Base-by-base conservation (phyloP, 805 yeast species). In the Torulaspora maleeae region DNA sequence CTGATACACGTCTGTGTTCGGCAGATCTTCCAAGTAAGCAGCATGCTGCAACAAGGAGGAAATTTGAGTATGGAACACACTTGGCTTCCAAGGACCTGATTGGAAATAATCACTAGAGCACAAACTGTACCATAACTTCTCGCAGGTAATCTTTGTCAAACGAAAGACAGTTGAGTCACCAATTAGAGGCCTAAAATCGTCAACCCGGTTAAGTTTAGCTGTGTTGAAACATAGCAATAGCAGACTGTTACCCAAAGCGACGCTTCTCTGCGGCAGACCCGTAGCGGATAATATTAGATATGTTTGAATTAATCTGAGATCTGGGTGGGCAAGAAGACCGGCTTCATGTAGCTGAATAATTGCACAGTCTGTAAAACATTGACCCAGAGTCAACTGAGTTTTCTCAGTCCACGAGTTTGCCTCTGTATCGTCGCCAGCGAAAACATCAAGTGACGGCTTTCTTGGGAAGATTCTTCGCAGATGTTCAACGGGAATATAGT, bases 121-220 rank as follows among this genome's bases (percentile, higher is more conserved):
- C 19, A 64, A 29, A 6, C 56, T 49, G 43, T 52, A 61, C 65
- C 67, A 64, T 12, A 64, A 40, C 30, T 58, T 64, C 27, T 58
- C 56, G 17, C 56, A 56, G 0, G 55, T 50, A 15, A 50, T 27
- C 41, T 60, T 61, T 2, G 56, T 51, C 15, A 61, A 39, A 9
- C 58, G 52, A 6, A 51, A 17, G 10, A 49, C 47, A 5, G 60
- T 46, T 27, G 58, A 48, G 41, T 63, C 66, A 12, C 52, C 52
- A 3, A 56, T 43, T 35, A 47, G 45, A 17, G 53, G 54, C 36
- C 52, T 54, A 27, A 55, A 49, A 8, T 54, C 55, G 24, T 60
- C 53, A 2, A 59, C 41, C 33, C 55, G 56, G 19, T 56, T 54
- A 27, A 48, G 36, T 37, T 63, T 64, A 0, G 63, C 55, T 3